Evolutionary conservation across 257 asterid genomes (phyloP).

Genomic region (Ajuga chamaepitys): DNA sequence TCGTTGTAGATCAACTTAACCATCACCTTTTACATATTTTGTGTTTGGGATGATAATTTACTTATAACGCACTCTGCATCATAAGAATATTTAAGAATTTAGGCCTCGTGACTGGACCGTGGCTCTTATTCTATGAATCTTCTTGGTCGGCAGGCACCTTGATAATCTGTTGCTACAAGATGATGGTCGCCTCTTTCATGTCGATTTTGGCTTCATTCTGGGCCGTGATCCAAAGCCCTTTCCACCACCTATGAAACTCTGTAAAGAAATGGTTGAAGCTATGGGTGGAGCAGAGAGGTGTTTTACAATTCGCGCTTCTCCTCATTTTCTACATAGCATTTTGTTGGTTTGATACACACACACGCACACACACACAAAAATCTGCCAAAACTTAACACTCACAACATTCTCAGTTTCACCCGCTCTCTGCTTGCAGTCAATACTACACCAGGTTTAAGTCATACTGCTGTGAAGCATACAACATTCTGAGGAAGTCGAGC

Average conservation of each 20-base stretch:
- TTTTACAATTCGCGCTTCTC: not conserved
- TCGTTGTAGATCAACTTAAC: too few relatives aligned
- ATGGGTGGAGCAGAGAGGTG: constrained; percentile 99
- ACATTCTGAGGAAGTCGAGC: constrained; percentile 97
- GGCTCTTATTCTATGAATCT: constrained; percentile 11
- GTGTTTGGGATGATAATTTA: too few relatives aligned
- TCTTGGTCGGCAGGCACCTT: constrained; percentile 71
- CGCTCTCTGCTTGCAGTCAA: constrained; percentile 51
- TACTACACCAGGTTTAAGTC: constrained; percentile 93
- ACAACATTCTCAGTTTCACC: constrained; percentile 3
- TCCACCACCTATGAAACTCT: constrained; percentile 99
- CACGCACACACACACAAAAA: not conserved
- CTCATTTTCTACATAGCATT: not conserved
- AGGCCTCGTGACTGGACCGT: too few relatives aligned
- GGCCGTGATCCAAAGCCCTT: constrained; percentile 98
- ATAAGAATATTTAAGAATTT: too few relatives aligned
- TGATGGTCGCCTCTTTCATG: constrained; percentile 95
- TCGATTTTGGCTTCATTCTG: constrained; percentile 90
- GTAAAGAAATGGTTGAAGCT: constrained; percentile 99
- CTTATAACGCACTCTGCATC: too few relatives aligned
- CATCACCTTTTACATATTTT: too few relatives aligned
- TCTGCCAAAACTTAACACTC: not conserved
- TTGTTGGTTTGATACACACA: not conserved
- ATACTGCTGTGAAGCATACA: constrained; percentile 97
- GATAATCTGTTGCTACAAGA: constrained; percentile 94